Evolutionary conservation across 768 basidiomycete species (phyloP).

Genomic region (Vishniacozyma victoriae): DNA sequence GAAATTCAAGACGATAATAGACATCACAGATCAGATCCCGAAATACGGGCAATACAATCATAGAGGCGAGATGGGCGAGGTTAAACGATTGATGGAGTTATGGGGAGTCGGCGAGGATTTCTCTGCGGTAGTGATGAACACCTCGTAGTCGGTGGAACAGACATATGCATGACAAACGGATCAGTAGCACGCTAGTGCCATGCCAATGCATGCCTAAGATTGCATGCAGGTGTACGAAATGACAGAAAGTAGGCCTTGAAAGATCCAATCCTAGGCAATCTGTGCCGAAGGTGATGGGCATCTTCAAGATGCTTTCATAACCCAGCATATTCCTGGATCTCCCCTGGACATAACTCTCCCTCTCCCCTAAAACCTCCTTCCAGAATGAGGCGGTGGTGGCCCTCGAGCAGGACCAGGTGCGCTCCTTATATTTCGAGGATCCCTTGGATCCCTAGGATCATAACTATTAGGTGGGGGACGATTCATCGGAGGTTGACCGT

Average conservation of each 20-base stretch:
- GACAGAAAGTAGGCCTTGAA: too few species aligned
- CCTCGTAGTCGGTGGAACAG: conserved; percentile 9
- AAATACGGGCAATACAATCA: conserved; percentile 45
- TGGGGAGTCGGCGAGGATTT: conserved; percentile 47
- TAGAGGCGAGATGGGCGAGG: conserved; percentile 48
- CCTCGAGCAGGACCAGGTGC: too few species aligned
- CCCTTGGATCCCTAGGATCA: background rate
- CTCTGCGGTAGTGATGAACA: conserved; percentile 35
- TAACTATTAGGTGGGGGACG: conserved; percentile 2
- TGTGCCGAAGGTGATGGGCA: too few species aligned
- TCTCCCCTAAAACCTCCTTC: conserved; percentile 6
- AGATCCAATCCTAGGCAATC: too few species aligned
- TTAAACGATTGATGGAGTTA: conserved; percentile 42
- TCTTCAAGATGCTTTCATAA: too few species aligned
- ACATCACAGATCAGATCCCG: conserved; percentile 46
- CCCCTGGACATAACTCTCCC: background rate
- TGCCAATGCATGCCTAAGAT: too few species aligned
- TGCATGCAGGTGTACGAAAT: too few species aligned
- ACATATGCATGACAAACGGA: too few species aligned
- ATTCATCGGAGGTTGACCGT: conserved; percentile 5
- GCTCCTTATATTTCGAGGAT: too few species aligned
- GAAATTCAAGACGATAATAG: conserved; percentile 42
- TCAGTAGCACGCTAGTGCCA: too few species aligned
- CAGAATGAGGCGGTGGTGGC: conserved; percentile 2
- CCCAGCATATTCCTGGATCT: background rate